phyloP scores from a whole-genome alignment of 2,329 filamentous ascomycete genomes.

The Aureobasidium pullulans region DNA sequence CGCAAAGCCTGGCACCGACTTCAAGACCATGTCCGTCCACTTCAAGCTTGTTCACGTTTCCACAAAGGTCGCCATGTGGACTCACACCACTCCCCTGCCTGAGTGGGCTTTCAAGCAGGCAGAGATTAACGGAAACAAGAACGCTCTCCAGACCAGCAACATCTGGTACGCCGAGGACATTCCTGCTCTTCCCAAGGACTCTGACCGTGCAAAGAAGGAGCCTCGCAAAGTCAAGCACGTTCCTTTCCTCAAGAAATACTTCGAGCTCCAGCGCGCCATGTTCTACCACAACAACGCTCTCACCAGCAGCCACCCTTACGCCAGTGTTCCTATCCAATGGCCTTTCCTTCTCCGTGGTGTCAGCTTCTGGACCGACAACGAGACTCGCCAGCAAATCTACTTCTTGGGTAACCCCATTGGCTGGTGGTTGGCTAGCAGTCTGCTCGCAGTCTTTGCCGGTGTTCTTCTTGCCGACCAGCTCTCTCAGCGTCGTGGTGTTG shows the following conservation, averaged over 20 bases:
- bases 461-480: slow-evolving; percentile 90
- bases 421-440: slow-evolving; percentile 92
- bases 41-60: slow-evolving; percentile 95
- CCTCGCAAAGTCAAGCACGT: slow-evolving; percentile 72
- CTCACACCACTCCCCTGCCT: slow-evolving; percentile 85
- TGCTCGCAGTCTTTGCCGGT: slow-evolving; percentile 87
- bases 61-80: slow-evolving; percentile 99
- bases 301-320: slow-evolving; percentile 93
- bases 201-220: slow-evolving; percentile 66
- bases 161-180: slow-evolving; percentile 92
- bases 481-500: slow-evolving; percentile 83
- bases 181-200: slow-evolving; percentile 65
- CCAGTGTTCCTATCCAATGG: slow-evolving; percentile 93
- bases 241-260: slow-evolving; percentile 88
- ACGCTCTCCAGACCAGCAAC: slow-evolving; percentile 80
- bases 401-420: slow-evolving; percentile 95
- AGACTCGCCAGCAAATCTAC: slow-evolving; percentile 94
- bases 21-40: slow-evolving; percentile 83
- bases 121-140: slow-evolving; percentile 99
- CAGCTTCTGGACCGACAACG: slow-evolving; percentile 97
- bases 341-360: slow-evolving; percentile 94
- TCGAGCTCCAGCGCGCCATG: slow-evolving; percentile 95
- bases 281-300: slow-evolving; percentile 99
- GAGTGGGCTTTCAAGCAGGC: slow-evolving; percentile 97
- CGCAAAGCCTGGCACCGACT: slow-evolving; percentile 71